phyloP scores from a whole-genome alignment of 768 basidiomycete species.

The Mycena indigotica region DNA sequence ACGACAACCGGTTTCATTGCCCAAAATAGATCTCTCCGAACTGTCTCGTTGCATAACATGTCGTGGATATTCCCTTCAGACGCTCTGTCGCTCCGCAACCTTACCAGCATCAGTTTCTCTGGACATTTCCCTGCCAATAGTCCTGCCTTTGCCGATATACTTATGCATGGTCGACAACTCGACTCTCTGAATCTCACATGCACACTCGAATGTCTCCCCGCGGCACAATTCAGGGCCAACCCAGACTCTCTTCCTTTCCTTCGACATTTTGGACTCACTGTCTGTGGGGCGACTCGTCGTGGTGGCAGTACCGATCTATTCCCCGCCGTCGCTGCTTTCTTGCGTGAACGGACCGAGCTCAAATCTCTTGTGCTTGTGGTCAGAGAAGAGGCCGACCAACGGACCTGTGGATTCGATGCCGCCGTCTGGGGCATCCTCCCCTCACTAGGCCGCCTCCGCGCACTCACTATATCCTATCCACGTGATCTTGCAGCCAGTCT shows the following conservation, averaged over 20 bases:
- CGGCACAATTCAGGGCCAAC: slow-evolving; percentile 52
- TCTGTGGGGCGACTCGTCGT: slow-evolving; percentile 45
- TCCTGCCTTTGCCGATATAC: slow-evolving; percentile 59
- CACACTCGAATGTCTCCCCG: slow-evolving; percentile 52
- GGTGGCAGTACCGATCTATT: slow-evolving; percentile 63
- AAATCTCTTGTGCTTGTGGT: slow-evolving; percentile 55
- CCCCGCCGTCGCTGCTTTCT: slow-evolving; percentile 67
- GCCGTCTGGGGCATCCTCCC: slow-evolving; percentile 74
- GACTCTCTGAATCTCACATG: slow-evolving; percentile 61
- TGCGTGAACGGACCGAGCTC: slow-evolving; percentile 56
- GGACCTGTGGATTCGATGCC: slow-evolving; percentile 65
- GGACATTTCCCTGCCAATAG: slow-evolving; percentile 55
- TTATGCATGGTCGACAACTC: slow-evolving; percentile 62
- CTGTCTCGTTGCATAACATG: slow-evolving; percentile 54
- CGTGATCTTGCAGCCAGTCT: slow-evolving; percentile 62
- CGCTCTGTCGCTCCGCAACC: slow-evolving; percentile 58
- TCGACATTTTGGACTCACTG: slow-evolving; percentile 61
- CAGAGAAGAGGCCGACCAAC: slow-evolving; percentile 45
- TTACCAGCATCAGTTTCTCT: slow-evolving; percentile 63
- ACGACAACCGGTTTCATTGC: slow-evolving; percentile 49
- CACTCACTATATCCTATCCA: slow-evolving; percentile 64
- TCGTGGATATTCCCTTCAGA: slow-evolving; percentile 60
- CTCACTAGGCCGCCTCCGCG: slow-evolving; percentile 51
- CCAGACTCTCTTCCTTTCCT: slow-evolving; percentile 58
- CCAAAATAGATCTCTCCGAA: slow-evolving; percentile 58